These are phyloP conservation scores for Peronospora destructor DNA, from an alignment of 352 stramenopile genomes.

Conservation along the genomic window DNA sequence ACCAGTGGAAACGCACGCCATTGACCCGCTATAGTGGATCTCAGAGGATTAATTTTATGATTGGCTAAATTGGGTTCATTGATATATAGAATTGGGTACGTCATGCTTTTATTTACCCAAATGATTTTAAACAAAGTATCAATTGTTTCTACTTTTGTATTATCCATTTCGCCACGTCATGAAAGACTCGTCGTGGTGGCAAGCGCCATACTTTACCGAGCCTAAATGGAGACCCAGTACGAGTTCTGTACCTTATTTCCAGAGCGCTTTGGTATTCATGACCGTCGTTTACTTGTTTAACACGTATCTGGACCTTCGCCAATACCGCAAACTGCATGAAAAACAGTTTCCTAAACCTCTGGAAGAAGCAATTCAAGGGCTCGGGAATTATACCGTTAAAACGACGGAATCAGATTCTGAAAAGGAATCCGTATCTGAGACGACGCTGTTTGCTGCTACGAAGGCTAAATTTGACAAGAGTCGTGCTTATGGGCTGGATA, in stretches of 20 bases:
- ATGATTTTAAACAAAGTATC: neutral
- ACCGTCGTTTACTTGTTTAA: conserved; percentile 89
- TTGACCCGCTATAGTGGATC: conserved; percentile 8
- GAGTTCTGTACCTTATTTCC: conserved; percentile 59
- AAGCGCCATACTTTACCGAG: conserved; percentile 48
- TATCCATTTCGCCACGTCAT: conserved; percentile 8
- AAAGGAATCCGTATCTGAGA: conserved; percentile 20
- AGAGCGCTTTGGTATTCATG: conserved; percentile 80
- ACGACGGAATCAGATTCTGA: conserved; percentile 3
- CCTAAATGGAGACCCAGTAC: conserved; percentile 39
- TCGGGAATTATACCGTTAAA: conserved; percentile 35
- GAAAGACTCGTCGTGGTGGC: conserved; percentile 36
- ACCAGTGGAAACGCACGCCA: conserved; percentile 47
- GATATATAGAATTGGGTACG: neutral
- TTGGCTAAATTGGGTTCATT: conserved; percentile 14
- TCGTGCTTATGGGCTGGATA: conserved; percentile 93
- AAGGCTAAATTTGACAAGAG: conserved; percentile 89
- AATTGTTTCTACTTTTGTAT: neutral
- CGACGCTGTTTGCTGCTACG: conserved; percentile 79
- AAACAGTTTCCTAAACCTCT: conserved; percentile 54
- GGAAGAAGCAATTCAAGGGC: conserved; percentile 39
- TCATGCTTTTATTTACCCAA: neutral
- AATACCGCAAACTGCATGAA: conserved; percentile 87
- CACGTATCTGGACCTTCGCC: conserved; percentile 88
- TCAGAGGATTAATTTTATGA: conserved; percentile 1